Evolutionary conservation across 352 stramenopile genomes (phyloP).

Genomic region (Phytophthora citrophthora): DNA sequence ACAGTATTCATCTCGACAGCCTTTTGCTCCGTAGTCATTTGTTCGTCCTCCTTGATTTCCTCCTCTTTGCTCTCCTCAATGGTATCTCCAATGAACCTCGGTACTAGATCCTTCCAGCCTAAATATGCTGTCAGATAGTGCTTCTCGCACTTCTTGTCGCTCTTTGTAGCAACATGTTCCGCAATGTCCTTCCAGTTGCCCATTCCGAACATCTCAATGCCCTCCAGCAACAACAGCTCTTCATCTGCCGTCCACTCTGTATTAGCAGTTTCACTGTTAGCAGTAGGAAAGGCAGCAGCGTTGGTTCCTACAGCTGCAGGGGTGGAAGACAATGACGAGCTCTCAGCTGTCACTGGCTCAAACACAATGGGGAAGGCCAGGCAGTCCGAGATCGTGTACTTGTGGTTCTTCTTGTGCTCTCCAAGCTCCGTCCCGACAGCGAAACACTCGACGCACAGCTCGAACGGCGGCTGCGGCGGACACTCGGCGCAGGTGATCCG

Average conservation of each 20-base stretch:
- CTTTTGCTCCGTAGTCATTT: conserved; percentile 40
- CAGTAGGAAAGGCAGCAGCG: conserved; percentile 15
- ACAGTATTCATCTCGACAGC: conserved; percentile 23
- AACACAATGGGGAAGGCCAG: conserved; percentile 77
- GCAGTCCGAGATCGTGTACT: conserved; percentile 85
- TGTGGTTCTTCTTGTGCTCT: conserved; percentile 82
- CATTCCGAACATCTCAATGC: conserved; percentile 95
- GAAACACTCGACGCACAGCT: conserved; percentile 97
- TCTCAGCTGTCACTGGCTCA: conserved; percentile 37
- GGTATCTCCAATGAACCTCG: conserved; percentile 64
- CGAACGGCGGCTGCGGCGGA: conserved; percentile 49
- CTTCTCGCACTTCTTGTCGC: conserved; percentile 89
- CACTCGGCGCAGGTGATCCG: conserved; percentile 88
- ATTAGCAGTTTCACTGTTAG: conserved; percentile 11
- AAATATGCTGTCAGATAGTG: conserved; percentile 90
- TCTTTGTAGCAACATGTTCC: conserved; percentile 86
- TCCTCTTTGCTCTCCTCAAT: conserved; percentile 38
- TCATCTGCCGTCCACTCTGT: conserved; percentile 94
- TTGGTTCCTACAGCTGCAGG: conserved; percentile 28
- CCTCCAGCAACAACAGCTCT: conserved; percentile 96
- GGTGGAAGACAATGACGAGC: not conserved
- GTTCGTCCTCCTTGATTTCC: conserved; percentile 7
- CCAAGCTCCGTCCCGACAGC: conserved; percentile 80
- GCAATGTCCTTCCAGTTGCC: conserved; percentile 97
- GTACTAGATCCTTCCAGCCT: conserved; percentile 59